phyloP scores from a whole-genome alignment of 371 early-diverging fungal genomes.

The Capillidium heterosporum region DNA sequence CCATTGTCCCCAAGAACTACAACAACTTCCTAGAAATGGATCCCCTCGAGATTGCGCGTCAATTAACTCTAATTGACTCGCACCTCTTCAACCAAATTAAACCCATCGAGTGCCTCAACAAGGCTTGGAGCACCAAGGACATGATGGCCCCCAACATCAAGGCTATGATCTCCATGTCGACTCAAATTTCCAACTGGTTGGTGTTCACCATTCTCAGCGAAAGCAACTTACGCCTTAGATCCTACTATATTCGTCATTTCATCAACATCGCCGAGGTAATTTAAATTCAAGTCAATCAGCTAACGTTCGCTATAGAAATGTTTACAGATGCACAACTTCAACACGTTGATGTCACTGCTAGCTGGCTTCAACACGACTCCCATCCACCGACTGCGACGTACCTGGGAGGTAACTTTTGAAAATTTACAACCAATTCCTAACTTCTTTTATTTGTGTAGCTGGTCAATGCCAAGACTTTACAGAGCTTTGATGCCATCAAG shows the following conservation, averaged over 20 bases:
- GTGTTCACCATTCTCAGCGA: constrained; percentile 63
- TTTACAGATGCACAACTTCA: constrained; percentile 71
- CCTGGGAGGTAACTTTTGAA: constrained; percentile 42
- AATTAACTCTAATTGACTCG: constrained; percentile 7
- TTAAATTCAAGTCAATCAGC: background rate
- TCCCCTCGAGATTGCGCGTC: constrained; percentile 7
- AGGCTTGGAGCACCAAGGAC: constrained; percentile 29
- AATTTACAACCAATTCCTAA: background rate
- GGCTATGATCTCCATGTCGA: constrained; percentile 51
- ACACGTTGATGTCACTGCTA: constrained; percentile 74
- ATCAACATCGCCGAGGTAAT: constrained; percentile 54
- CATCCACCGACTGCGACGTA: constrained; percentile 72
- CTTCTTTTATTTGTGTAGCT: constrained; percentile 9
- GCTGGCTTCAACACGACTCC: constrained; percentile 80
- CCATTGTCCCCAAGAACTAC: constrained; percentile 46
- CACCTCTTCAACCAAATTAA: constrained; percentile 7
- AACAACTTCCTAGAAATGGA: constrained; percentile 15
- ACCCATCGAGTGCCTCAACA: constrained; percentile 5
- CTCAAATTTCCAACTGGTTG: constrained; percentile 70
- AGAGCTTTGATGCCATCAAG: constrained; percentile 23
- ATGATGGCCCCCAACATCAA: constrained; percentile 41
- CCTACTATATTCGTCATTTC: constrained; percentile 54
- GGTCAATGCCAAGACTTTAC: constrained; percentile 32
- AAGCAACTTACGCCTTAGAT: constrained; percentile 57
- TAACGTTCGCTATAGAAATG: constrained; percentile 23